Evolutionary conservation across 192 early-diverging fungal species (phyloP).

Genomic region (Rhizophagus sp.): DNA sequence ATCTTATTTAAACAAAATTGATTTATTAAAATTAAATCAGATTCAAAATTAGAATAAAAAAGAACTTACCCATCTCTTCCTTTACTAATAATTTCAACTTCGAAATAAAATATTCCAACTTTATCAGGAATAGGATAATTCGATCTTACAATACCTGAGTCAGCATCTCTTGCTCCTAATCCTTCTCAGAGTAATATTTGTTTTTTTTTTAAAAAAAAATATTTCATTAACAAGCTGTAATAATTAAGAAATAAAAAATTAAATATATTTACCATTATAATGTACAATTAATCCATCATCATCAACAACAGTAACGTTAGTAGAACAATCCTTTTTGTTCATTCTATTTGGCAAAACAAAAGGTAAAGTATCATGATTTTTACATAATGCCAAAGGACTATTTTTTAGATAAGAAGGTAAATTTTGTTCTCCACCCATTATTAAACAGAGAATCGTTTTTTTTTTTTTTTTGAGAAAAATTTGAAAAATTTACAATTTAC

Average conservation of each 20-base stretch:
- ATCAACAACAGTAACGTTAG: not conserved
- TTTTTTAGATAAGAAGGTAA: not conserved
- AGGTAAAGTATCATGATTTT: not conserved
- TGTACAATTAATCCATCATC: not conserved
- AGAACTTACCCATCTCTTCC: constrained; percentile 73
- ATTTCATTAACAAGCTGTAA: too few species aligned
- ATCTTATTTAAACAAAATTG: constrained; percentile 31
- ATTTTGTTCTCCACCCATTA: not conserved
- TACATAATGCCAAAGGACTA: not conserved
- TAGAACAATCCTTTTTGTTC: not conserved
- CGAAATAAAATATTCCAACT: constrained; percentile 90
- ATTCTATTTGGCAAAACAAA: not conserved
- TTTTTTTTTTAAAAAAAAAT: not conserved
- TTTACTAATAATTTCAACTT: constrained; percentile 79
- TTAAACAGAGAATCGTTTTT: not conserved
- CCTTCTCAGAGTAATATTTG: constrained; percentile 30
- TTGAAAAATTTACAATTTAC: too few species aligned
- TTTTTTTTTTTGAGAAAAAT: too few species aligned
- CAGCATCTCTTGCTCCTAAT: constrained; percentile 62
- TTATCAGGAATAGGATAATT: constrained; percentile 80
- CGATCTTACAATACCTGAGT: constrained; percentile 77
- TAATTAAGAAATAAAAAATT: too few species aligned
- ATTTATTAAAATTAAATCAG: not conserved
- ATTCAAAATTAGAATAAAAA: not conserved
- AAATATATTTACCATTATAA: constrained; percentile 8